phyloP scores from a whole-genome alignment of 805 yeast species.

The Saccharomycopsis javanensis region DNA sequence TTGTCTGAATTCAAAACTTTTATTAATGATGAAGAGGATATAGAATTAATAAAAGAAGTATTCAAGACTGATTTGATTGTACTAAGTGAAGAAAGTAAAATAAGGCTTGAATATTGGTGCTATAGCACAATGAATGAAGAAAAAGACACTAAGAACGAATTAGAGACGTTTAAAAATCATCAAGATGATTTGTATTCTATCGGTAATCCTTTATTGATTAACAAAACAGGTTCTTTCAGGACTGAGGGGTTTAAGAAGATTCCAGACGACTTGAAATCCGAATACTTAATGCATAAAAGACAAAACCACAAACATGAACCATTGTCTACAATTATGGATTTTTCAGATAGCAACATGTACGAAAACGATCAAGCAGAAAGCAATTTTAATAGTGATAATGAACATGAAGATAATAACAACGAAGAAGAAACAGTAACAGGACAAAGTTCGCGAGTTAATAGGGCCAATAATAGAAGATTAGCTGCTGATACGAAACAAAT shows the following conservation, averaged over 20 bases:
- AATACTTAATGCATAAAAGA: constrained; percentile 76
- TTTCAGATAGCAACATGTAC: not conserved
- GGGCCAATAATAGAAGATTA: constrained; percentile 79
- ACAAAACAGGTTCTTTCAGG: constrained; percentile 48
- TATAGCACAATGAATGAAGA: constrained; percentile 35
- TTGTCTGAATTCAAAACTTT: constrained; percentile 42
- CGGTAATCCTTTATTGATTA: constrained; percentile 28
- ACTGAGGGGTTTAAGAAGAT: constrained; percentile 69
- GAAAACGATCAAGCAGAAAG: not conserved
- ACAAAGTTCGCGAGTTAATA: constrained; percentile 72
- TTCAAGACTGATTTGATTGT: constrained; percentile 23
- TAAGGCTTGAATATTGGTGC: constrained; percentile 47
- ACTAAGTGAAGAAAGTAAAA: constrained; percentile 22
- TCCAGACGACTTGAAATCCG: constrained; percentile 60
- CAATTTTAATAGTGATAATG: constrained; percentile 15
- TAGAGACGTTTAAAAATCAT: not conserved
- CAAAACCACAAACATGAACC: constrained; percentile 49
- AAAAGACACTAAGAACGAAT: constrained; percentile 20
- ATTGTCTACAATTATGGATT: constrained; percentile 44
- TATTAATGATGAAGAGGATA: constrained; percentile 70
- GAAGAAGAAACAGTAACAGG: constrained; percentile 23
- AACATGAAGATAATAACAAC: constrained; percentile 8
- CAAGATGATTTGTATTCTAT: not conserved
- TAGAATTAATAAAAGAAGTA: constrained; percentile 39
- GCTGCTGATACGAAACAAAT: constrained; percentile 79